Evolutionary conservation across 2,329 filamentous ascomycete species (phyloP), one percentile per base, ranked within the genome.

Genomic region (Dactylella cylindrospora): DNA sequence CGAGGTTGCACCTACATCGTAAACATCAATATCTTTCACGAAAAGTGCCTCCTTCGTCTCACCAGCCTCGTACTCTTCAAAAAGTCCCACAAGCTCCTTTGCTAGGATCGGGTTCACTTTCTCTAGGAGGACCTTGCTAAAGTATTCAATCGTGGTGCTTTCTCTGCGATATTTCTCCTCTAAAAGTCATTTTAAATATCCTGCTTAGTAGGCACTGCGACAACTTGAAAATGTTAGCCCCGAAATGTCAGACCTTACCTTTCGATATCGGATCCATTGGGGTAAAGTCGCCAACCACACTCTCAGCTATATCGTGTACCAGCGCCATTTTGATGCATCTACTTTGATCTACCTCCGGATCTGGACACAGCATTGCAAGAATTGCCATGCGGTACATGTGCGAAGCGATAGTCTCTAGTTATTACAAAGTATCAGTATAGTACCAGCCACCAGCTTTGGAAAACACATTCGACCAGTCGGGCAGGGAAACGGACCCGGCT

Each of bases 261-360:
- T 61, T 61, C 4, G 55, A 53, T 29, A 61, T 61, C 15, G 47
- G 41, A 53, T 61, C 55, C 40, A 46, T 53, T 0, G 55, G 55
- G 22, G 55, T 61, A 23, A 61, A 61, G 29, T 61, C 55, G 15
- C 55, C 55, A 13, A 61, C 55, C 15, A 61, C 55, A 12, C 55
- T 61, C 50, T 61, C 55, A 9, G 55, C 55, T n/a, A 61, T 61
- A 53, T 61, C 55, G 22, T 61, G 55, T 43, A 61, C 55, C 41
- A 61, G 33, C 22, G 55, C 55, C 55, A 61, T 61, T 35, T 39
- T 52, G 12, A 61, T 33, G 15, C 55, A 61, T 19, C 31, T 28
- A 5, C 23, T 33, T 3, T 43, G 26, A 36, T 61, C 47, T 12
- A 53, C 20, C 9, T 39, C 38, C 2, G 8, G 2, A 19, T 61